These are phyloP conservation scores for Lactarius trivialis DNA, from an alignment of 768 basidiomycete genomes.

Conservation along the genomic window DNA sequence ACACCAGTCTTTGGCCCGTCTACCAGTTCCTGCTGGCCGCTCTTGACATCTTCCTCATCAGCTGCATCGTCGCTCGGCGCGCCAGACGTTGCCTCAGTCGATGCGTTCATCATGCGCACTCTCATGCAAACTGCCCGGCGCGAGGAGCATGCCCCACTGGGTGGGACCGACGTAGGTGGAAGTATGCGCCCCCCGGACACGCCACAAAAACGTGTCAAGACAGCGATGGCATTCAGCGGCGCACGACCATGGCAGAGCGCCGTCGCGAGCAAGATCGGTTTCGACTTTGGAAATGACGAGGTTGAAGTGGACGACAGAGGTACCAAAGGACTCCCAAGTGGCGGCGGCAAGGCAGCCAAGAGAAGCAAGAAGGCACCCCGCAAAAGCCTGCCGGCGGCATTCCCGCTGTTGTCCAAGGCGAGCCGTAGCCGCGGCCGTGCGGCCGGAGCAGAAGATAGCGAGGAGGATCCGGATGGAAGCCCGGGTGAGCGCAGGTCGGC, in stretches of 20 bases:
- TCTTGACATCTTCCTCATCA: conserved; percentile 36
- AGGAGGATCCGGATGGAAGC: conserved; percentile 51
- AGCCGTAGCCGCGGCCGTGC: conserved; percentile 8
- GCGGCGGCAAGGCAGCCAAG: conserved; percentile 15
- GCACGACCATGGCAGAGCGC: conserved; percentile 79
- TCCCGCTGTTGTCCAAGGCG: conserved; percentile 38
- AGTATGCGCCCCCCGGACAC: conserved; percentile 70
- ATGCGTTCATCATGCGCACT: conserved; percentile 67
- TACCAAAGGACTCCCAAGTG: conserved; percentile 44
- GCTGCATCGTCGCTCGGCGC: conserved; percentile 36
- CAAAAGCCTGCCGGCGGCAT: conserved; percentile 72
- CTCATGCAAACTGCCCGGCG: conserved; percentile 45
- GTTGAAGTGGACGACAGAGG: conserved; percentile 31
- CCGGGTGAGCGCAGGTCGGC: conserved; percentile 50
- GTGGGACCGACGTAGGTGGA: conserved; percentile 17
- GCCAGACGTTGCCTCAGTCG: conserved; percentile 34
- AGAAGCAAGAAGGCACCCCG: conserved; percentile 49
- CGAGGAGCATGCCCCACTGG: conserved; percentile 38
- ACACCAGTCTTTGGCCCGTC: conserved; percentile 59
- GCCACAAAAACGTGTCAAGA: conserved; percentile 71
- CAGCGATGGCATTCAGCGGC: conserved; percentile 38
- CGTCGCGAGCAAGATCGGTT: conserved; percentile 61
- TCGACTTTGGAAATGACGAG: conserved; percentile 32
- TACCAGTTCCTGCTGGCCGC: conserved; percentile 57
- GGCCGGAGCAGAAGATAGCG: conserved; percentile 43